phyloP scores from a whole-genome alignment of 345 rosid genomes.

The Iberis pinnata region DNA sequence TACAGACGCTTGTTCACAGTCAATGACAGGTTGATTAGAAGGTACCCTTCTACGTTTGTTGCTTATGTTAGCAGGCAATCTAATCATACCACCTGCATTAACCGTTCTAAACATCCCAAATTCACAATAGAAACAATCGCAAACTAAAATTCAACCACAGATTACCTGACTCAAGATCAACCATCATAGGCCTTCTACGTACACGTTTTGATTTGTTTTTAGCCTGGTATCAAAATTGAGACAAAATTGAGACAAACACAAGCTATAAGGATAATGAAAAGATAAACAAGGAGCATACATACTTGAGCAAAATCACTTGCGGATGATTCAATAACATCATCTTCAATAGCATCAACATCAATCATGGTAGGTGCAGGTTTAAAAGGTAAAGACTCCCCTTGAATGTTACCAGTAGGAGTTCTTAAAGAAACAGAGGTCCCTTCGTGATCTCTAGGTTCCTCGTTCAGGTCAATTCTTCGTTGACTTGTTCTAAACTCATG shows the following conservation, averaged over 20 bases:
- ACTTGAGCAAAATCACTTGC: constrained; percentile 85
- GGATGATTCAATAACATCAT: constrained; percentile 71
- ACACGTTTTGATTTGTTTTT: constrained; percentile 55
- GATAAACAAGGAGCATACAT: constrained; percentile 4
- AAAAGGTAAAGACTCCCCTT: constrained; percentile 10
- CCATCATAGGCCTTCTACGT: constrained; percentile 38
- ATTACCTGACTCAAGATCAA: constrained; percentile 76
- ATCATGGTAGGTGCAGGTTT: constrained; percentile 35
- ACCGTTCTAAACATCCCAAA: neutral
- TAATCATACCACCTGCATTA: constrained; percentile 17
- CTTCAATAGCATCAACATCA: constrained; percentile 75
- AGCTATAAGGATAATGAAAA: no score
- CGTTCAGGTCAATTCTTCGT: constrained; percentile 32
- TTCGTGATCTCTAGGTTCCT: constrained; percentile 27
- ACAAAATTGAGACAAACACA: neutral
- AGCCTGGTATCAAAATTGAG: constrained; percentile 47
- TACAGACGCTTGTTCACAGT: constrained; percentile 20
- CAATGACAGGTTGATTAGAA: constrained; percentile 25
- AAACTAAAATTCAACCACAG: neutral
- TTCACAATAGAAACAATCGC: constrained; percentile 6
- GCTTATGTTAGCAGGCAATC: constrained; percentile 19
- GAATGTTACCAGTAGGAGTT: constrained; percentile 1
- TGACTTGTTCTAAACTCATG: constrained; percentile 13
- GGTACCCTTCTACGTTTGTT: constrained; percentile 28
- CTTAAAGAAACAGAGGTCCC: constrained; percentile 21